Percentiles rank a stretch among this genome's conserved stretches.
Evolutionary conservation across 1,284 basidiomycete genomes (phyloP).

Genomic region (Leccinum griseonigrum): DNA sequence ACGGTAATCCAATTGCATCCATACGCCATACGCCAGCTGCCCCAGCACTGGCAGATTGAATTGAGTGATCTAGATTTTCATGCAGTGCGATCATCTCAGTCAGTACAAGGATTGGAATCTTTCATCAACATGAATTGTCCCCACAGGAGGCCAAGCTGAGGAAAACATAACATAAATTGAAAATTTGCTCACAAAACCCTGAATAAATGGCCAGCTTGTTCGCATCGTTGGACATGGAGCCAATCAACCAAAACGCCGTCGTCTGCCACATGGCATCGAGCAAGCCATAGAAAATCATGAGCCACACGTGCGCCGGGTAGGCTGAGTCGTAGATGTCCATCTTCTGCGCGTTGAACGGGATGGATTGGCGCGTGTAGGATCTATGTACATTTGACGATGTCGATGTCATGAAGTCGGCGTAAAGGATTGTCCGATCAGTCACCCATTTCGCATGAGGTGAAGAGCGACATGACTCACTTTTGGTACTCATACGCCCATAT

Average conservation of each 20-base stretch:
- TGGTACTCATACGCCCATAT: slow-evolving; percentile 53
- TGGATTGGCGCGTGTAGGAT: slow-evolving; percentile 17
- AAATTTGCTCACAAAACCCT: slow-evolving; percentile 37
- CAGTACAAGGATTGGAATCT: not conserved
- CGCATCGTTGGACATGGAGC: slow-evolving; percentile 40
- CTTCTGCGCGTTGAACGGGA: slow-evolving; percentile 10
- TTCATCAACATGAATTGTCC: not conserved
- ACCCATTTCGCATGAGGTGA: not conserved
- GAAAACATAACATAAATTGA: not conserved
- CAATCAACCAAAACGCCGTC: slow-evolving; percentile 39
- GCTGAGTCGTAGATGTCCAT: slow-evolving; percentile 31
- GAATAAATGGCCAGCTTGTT: slow-evolving; percentile 39
- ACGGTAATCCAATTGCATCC: slow-evolving; percentile 31
- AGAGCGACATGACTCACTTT: slow-evolving; percentile 32
- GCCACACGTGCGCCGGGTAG: slow-evolving; percentile 34
- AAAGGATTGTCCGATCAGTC: not conserved
- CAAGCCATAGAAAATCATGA: slow-evolving; percentile 41
- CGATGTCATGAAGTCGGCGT: not conserved
- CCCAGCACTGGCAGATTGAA: slow-evolving; percentile 33
- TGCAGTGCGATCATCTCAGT: not conserved
- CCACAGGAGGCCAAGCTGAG: not conserved
- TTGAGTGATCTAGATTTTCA: slow-evolving; percentile 28
- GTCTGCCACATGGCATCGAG: slow-evolving; percentile 45
- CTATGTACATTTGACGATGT: slow-evolving; percentile 1
- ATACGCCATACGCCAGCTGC: slow-evolving; percentile 38